Conservation (phyloP, 2,329 filamentous ascomycete genomes). For the Fusarium xyrophilum region DNA sequence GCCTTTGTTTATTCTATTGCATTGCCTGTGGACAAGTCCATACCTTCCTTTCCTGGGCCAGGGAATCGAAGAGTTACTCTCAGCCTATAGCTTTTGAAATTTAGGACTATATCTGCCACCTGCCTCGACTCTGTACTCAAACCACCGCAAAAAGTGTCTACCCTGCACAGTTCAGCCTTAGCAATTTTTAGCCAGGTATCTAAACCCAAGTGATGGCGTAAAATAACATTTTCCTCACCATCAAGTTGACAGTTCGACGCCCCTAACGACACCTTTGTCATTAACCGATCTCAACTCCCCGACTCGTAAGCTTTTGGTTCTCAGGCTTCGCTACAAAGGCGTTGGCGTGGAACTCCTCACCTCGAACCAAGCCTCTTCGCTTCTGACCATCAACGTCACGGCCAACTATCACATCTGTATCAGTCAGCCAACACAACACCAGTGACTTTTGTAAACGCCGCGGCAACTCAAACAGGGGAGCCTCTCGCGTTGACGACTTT, state of each 20-base stretch:
- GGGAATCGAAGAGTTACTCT: not conserved
- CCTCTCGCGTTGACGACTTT: not conserved
- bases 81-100: not conserved
- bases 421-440: slow-evolving; percentile 13
- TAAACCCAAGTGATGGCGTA: not conserved
- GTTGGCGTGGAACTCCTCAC: slow-evolving; percentile 3
- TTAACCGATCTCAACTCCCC: slow-evolving; percentile 5
- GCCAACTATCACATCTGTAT: not conserved
- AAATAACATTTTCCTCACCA: not conserved
- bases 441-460: not conserved
- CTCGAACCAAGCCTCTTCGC: slow-evolving; percentile 15
- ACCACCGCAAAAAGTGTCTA: slow-evolving; percentile 1
- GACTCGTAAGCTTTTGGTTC: slow-evolving; percentile 11
- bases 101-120: not conserved
- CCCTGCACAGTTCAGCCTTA: slow-evolving; percentile 15
- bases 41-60: not conserved
- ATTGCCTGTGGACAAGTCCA: slow-evolving; percentile 2
- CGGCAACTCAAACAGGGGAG: not conserved
- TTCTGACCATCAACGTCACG: not conserved
- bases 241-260: not conserved
- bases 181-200: not conserved
- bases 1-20: slow-evolving; percentile 18
- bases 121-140: not conserved
- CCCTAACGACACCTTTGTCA: slow-evolving; percentile 4
- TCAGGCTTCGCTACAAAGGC: slow-evolving; percentile 8